Conservation (phyloP, 1,139 yeast species). For the Suhomyces wounanorum region DNA sequence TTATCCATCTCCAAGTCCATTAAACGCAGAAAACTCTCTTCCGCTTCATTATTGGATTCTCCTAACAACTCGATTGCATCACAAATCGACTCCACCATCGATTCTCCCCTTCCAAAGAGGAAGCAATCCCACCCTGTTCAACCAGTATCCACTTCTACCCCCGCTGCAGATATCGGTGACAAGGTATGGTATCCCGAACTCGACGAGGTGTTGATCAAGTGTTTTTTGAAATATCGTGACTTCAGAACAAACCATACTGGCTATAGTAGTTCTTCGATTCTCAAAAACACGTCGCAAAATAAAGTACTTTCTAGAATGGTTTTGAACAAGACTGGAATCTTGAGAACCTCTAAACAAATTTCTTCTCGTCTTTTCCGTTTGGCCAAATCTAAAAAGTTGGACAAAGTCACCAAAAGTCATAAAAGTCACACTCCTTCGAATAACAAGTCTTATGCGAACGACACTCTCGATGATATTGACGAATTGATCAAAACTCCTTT, state of each 20-base stretch:
- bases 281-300: conserved; percentile 42
- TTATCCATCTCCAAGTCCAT: conserved; percentile 12
- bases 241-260: conserved; percentile 33
- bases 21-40: conserved; percentile 15
- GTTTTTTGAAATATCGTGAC: conserved; percentile 39
- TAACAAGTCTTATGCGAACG: conserved; percentile 8
- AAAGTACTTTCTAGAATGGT: conserved; percentile 47
- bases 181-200: conserved; percentile 43
- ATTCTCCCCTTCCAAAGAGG: conserved; percentile 33
- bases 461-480: conserved; percentile 15
- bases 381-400: conserved; percentile 21
- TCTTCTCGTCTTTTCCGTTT: conserved; percentile 31
- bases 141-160: conserved; percentile 4
- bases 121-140: conserved; percentile 5
- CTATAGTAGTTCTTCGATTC: conserved; percentile 23
- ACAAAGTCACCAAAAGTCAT: conserved; percentile 17
- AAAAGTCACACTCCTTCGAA: conserved; percentile 12
- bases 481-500: conserved; percentile 20
- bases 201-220: conserved; percentile 39
- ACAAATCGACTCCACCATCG: conserved; percentile 37
- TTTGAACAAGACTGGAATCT: conserved; percentile 38
- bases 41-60: conserved; percentile 25
- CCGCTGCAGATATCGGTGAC: conserved; percentile 10
- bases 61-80: conserved; percentile 44
- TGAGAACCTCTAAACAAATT: conserved; percentile 44